Conservation (phyloP, 2,329 filamentous ascomycete species). For the Penicillium sp. region DNA sequence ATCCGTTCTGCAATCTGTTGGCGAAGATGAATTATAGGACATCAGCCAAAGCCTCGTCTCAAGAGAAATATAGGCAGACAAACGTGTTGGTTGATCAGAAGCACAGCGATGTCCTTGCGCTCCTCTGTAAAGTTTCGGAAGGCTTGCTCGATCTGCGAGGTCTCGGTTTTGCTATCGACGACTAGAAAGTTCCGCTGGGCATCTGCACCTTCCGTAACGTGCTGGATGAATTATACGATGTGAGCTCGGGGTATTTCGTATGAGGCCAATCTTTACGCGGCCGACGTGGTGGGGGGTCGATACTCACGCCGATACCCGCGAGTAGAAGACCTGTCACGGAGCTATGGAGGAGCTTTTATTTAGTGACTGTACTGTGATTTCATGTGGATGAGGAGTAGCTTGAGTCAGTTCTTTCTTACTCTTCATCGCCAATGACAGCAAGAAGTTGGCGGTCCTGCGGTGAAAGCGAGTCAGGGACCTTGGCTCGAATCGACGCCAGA, state of each 20-base stretch:
- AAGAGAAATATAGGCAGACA: slow-evolving; percentile 17
- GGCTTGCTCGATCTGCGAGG: slow-evolving; percentile 74
- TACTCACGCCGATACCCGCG: slow-evolving; percentile 82
- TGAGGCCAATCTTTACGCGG: background rate
- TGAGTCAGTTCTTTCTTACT: slow-evolving; percentile 22
- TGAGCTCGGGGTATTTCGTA: background rate
- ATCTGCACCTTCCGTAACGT: slow-evolving; percentile 83
- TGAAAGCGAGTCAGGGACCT: slow-evolving; percentile 11
- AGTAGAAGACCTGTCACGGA: slow-evolving; percentile 93
- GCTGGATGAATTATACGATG: slow-evolving; percentile 47
- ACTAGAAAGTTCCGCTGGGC: slow-evolving; percentile 97
- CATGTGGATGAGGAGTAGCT: background rate
- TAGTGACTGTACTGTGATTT: slow-evolving; percentile 6
- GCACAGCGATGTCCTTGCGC: slow-evolving; percentile 92
- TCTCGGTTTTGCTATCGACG: slow-evolving; percentile 90
- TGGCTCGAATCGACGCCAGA: slow-evolving; percentile 1
- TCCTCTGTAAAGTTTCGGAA: slow-evolving; percentile 85
- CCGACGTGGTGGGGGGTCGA: background rate
- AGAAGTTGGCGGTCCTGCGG: slow-evolving; percentile 81
- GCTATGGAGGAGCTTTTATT: slow-evolving; percentile 47
- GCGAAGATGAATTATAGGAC: background rate
- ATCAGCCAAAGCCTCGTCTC: background rate
- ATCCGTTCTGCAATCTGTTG: slow-evolving; percentile 84
- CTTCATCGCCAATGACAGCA: slow-evolving; percentile 97
- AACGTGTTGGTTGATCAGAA: slow-evolving; percentile 98